Conservation (phyloP, 495 filamentous ascomycete species). For the Trichocladium uniseriatum region DNA sequence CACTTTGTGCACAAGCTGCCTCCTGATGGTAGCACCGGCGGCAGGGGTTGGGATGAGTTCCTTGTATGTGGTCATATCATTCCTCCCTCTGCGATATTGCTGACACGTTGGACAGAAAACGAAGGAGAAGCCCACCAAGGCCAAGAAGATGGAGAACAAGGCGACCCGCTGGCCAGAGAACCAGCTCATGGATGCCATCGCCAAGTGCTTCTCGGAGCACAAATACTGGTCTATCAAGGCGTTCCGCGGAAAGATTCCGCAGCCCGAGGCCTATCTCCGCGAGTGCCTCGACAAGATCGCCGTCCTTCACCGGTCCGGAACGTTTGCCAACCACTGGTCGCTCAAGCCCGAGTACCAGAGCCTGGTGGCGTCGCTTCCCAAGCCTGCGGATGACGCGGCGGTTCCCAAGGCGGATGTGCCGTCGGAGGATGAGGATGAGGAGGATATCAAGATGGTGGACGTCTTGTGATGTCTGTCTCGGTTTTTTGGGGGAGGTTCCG, state of each 20-base stretch:
- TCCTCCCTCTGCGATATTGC: neutral
- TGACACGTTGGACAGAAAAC: slow-evolving; percentile 36
- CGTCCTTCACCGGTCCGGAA: slow-evolving; percentile 64
- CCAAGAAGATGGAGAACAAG: slow-evolving; percentile 62
- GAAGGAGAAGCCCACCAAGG: slow-evolving; percentile 38
- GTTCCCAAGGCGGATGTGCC: slow-evolving; percentile 30
- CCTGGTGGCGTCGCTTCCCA: slow-evolving; percentile 40
- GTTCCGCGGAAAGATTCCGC: slow-evolving; percentile 59
- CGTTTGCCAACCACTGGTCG: slow-evolving; percentile 75
- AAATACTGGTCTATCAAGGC: slow-evolving; percentile 84
- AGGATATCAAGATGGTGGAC: slow-evolving; percentile 69
- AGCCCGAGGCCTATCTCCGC: slow-evolving; percentile 88
- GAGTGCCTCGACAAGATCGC: slow-evolving; percentile 76
- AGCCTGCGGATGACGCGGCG: slow-evolving; percentile 39
- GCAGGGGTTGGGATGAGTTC: slow-evolving; percentile 43
- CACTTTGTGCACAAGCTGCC: slow-evolving; percentile 21
- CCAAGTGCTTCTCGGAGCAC: slow-evolving; percentile 69
- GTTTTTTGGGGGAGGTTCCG: neutral
- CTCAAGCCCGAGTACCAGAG: slow-evolving; percentile 63
- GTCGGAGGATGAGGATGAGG: slow-evolving; percentile 55
- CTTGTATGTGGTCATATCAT: slow-evolving; percentile 39
- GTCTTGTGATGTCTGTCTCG: slow-evolving; percentile 31
- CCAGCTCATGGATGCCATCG: slow-evolving; percentile 76
- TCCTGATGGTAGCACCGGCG: slow-evolving; percentile 34
- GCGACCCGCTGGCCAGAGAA: slow-evolving; percentile 76